Evolutionary conservation across 1,139 yeast genomes (phyloP), one percentile per base, ranked within the genome.

Genomic region (Hemisphaericaspora xylanilytica): DNA sequence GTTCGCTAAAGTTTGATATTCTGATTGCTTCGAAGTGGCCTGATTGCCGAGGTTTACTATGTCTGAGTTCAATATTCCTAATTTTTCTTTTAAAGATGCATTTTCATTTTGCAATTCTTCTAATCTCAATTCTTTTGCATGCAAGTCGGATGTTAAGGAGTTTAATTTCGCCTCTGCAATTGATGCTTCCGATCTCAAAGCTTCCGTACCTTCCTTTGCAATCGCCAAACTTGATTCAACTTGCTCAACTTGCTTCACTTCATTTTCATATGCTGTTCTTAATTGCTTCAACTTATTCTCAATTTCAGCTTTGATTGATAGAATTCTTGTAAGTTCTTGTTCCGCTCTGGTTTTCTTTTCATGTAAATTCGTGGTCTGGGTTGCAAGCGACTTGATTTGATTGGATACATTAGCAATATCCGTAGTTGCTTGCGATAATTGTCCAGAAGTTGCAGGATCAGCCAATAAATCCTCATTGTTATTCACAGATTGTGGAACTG

Each of bases 351-450:
- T 69, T 47, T 88, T 83, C 62, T 83, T 85, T 25, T 80, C 85
- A 45, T 80, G 81, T 25, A 86, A 71, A 13, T 73, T 75, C 0
- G 85, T 70, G 2, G 95, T 85, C 62, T 90, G 96, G 15, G 75
- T 65, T 2, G 89, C 75, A 48, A 89, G 70, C 0, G 96, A 84
- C 45, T 80, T 81, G 44, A 88, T 81, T 64, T 90, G 96, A 53
- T 84, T 87, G 1, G 95, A 85, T 35, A 85, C 73, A 51, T 90
- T 88, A 13, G 96, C 96, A 59, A 87, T 75, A 50, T 88, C 96
- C 3, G 92, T 78, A 12, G 94, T 81, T 3, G 95, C 90, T 46
- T 78, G 78, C 0, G 95, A 81, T 36, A 88, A 67, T 53, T 84
- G 81, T 18, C 81, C 80, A 1, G 88, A 76, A 4, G 79, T 71